phyloP scores from a whole-genome alignment of 495 filamentous ascomycete genomes.

The Trichoderma parareesei region DNA sequence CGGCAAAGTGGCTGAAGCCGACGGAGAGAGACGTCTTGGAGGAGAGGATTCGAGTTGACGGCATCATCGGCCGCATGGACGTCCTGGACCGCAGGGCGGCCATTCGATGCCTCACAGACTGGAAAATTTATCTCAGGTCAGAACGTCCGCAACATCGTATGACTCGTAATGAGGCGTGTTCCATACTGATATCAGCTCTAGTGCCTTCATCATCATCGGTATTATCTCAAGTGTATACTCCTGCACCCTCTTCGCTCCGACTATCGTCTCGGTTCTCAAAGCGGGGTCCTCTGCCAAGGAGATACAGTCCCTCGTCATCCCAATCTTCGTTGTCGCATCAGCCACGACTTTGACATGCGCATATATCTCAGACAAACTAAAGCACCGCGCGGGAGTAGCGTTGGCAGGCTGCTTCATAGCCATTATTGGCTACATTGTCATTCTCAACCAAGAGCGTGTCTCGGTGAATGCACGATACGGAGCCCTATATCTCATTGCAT shows the following conservation, averaged over 20 bases:
- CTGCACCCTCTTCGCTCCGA: constrained; percentile 18
- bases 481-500: constrained; percentile 16
- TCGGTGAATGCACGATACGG: constrained; percentile 13
- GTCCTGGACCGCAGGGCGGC: background rate
- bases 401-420: constrained; percentile 25
- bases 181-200: background rate
- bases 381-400: constrained; percentile 29
- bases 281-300: constrained; percentile 9
- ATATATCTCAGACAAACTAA: constrained; percentile 21
- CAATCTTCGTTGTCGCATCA: constrained; percentile 26
- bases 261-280: constrained; percentile 18
- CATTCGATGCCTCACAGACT: background rate
- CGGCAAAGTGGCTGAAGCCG: constrained; percentile 1
- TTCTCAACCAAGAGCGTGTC: constrained; percentile 23
- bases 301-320: constrained; percentile 28
- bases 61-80: constrained; percentile 4
- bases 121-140: constrained; percentile 1
- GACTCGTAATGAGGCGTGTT: too few relatives aligned
- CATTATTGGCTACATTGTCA: constrained; percentile 26
- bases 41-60: background rate
- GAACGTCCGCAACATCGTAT: background rate
- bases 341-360: constrained; percentile 16
- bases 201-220: background rate
- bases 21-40: background rate
- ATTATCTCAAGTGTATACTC: constrained; percentile 13